Evolutionary conservation across 306 rosid species (phyloP).

Genomic region (Prunus mongolica): DNA sequence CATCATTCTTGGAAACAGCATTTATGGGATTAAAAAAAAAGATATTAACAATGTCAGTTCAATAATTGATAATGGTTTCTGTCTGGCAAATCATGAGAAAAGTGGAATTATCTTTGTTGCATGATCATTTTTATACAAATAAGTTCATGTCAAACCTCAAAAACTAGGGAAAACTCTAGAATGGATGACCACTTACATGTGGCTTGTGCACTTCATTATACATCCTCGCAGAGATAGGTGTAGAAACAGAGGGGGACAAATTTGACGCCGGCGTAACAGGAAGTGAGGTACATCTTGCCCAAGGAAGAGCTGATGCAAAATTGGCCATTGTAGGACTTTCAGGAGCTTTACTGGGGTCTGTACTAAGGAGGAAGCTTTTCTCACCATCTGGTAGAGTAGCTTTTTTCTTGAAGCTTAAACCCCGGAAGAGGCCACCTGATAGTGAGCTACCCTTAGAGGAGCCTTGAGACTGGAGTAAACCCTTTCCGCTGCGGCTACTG

Average conservation of each 20-base stretch:
- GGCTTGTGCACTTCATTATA: slow-evolving; percentile 53
- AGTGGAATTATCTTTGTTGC: neutral
- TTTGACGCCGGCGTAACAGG: slow-evolving; percentile 71
- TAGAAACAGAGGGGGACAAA: slow-evolving; percentile 60
- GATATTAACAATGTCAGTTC: neutral
- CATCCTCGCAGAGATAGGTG: slow-evolving; percentile 69
- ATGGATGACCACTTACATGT: slow-evolving; percentile 43
- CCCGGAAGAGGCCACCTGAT: slow-evolving; percentile 61
- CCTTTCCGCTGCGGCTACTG: slow-evolving; percentile 50
- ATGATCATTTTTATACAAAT: slow-evolving; percentile 5
- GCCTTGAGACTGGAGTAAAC: slow-evolving; percentile 68
- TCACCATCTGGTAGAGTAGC: slow-evolving; percentile 53
- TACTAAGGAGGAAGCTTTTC: slow-evolving; percentile 74
- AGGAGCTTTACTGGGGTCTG: slow-evolving; percentile 48
- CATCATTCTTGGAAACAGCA: neutral
- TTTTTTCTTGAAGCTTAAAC: slow-evolving; percentile 82
- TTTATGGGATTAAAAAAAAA: neutral
- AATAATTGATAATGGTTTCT: neutral
- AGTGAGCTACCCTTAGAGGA: slow-evolving; percentile 54
- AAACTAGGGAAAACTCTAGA: slow-evolving; percentile 16
- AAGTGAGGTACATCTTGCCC: slow-evolving; percentile 82
- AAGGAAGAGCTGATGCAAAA: slow-evolving; percentile 45
- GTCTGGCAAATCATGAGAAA: neutral
- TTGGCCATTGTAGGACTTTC: slow-evolving; percentile 49
- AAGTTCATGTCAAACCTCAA: slow-evolving; percentile 7